These are phyloP conservation scores for Begonia loranthoides DNA, from an alignment of 306 rosid genomes.

Conservation along the genomic window DNA sequence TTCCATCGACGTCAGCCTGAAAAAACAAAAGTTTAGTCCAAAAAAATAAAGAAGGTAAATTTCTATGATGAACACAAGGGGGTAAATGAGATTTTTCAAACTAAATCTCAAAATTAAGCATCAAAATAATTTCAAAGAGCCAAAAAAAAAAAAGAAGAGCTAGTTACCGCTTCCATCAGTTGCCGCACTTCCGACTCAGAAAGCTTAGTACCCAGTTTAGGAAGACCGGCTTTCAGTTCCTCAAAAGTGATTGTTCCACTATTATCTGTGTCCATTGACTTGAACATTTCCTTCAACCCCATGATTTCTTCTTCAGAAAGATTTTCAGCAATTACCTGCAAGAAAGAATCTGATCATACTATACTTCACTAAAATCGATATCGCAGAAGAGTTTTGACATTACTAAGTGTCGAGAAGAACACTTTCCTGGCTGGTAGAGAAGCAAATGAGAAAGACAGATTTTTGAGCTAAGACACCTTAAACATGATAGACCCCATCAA, in stretches of 20 bases:
- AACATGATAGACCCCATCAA: no score
- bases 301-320: constrained; percentile 97
- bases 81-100: no score
- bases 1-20: constrained; percentile 97
- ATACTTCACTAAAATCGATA: background rate
- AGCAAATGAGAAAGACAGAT: background rate
- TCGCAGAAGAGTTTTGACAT: no score
- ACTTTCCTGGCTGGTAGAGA: background rate
- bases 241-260: constrained; percentile 94
- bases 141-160: constrained; percentile 8
- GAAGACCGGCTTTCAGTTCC: constrained; percentile 94
- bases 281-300: constrained; percentile 96
- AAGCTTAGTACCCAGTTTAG: constrained; percentile 77
- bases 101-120: no score
- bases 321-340: constrained; percentile 88
- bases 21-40: constrained; percentile 11
- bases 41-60: background rate
- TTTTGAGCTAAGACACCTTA: background rate
- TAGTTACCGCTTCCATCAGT: constrained; percentile 87
- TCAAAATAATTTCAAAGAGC: background rate
- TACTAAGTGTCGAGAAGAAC: no score
- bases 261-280: constrained; percentile 94
- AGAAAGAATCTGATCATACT: constrained; percentile 6
- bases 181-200: constrained; percentile 93
- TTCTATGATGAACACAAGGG: background rate